Evolutionary conservation across 2,329 filamentous ascomycete species (phyloP).

Genomic region (Escovopsis sp.): DNA sequence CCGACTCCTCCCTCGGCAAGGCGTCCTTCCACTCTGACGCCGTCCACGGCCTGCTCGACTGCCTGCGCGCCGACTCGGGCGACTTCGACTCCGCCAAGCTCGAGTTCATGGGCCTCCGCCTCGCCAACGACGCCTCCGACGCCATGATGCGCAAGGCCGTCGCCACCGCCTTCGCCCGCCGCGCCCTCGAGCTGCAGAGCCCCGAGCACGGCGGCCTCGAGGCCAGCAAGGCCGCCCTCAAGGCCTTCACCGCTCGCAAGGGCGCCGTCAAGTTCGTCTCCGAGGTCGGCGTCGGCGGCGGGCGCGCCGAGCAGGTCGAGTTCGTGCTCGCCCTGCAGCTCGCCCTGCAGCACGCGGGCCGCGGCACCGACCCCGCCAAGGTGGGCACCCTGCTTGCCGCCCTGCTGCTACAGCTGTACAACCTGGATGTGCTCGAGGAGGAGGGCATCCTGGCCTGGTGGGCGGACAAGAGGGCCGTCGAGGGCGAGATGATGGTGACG

Average conservation of each 20-base stretch:
- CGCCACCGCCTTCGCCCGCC: conserved; percentile 69
- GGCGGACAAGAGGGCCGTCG: conserved; percentile 53
- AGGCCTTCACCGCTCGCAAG: conserved; percentile 37
- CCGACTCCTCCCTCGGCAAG: conserved; percentile 46
- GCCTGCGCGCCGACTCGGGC: conserved; percentile 55
- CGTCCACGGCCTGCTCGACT: conserved; percentile 72
- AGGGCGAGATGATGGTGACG: conserved; percentile 50
- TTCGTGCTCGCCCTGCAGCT: conserved; percentile 70
- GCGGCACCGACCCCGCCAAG: conserved; percentile 35
- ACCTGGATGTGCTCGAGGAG: conserved; percentile 72
- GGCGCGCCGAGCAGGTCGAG: conserved; percentile 69
- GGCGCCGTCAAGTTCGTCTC: conserved; percentile 41
- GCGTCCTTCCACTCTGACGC: conserved; percentile 70
- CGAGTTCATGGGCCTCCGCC: conserved; percentile 84
- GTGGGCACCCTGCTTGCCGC: conserved; percentile 55
- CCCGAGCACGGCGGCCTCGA: conserved; percentile 37
- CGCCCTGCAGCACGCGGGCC: conserved; percentile 49
- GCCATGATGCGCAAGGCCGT: conserved; percentile 77
- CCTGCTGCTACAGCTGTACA: conserved; percentile 71
- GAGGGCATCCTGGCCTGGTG: conserved; percentile 85
- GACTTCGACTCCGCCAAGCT: conserved; percentile 74
- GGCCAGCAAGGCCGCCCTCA: conserved; percentile 47
- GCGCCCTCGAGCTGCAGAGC: conserved; percentile 52
- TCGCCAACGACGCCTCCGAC: conserved; percentile 81
- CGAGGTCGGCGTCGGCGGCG: conserved; percentile 46